Evolutionary conservation across 176 grass and related monocot species (phyloP), one percentile per base, ranked within the genome.

Genomic region (Musa schizocarpa): DNA sequence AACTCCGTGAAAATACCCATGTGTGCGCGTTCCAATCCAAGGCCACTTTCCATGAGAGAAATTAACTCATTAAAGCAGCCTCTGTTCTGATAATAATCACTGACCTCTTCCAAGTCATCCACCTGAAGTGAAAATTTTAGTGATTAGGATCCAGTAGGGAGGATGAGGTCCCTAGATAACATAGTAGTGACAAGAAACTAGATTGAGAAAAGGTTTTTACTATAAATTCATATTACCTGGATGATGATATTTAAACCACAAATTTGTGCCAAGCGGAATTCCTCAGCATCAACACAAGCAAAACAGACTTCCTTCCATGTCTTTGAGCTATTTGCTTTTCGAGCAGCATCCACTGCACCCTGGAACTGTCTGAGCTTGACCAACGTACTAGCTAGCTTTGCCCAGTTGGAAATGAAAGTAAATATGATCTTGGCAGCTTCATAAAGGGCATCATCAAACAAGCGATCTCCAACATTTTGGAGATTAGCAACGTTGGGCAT

Each of bases 371-470:
- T 93, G 78, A 98, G 73, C 86, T 87, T 98, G 75, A 91, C 88
- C 24, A 99, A 76, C 69, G 86, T 94, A 29, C 89, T 84, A 76
- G 95, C 95, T 63, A 99, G 73, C 81, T 92, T 94, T 71, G 95
- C 95, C 95, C 90, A 99, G 86, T 99, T 94, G 2, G 95, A 94
- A 78, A 99, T 99, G 84, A 99, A 99, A 24, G 91, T 84, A 72
- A 94, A 99, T 48, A 99, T 99, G 65, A 94, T 99, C 86, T 98
- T 98, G 71, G 94, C 94, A 76, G 94, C 94, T 86, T 91, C 94
- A 85, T 91, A 98, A 21, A 98, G 88, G 76, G 89, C 84, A 85
- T 82, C 94, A 84, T 93, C 94, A 63, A 91, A 98, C 16, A 98
- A 68, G 52, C 88, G 90, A 20, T 98, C 94, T 74, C 94, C 94